Conservation (phyloP, 192 early-diverging fungal genomes). For the Linnemannia zychae region DNA sequence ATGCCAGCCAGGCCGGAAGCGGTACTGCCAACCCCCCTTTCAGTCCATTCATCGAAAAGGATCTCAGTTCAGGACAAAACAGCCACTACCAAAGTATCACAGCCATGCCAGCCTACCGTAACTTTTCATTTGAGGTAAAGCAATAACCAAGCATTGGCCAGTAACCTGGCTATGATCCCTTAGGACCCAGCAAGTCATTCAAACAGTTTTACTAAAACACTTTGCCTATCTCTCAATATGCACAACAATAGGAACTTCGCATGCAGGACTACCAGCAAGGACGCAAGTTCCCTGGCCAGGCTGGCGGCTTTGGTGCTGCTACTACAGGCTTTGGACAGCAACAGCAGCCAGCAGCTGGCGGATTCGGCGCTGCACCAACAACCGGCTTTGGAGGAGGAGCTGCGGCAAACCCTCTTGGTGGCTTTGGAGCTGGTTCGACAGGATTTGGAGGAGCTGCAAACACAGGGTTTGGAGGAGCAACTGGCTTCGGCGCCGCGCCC, state of each 20-base stretch:
- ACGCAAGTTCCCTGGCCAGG: slow-evolving; percentile 69
- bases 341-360: slow-evolving; percentile 6
- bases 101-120: slow-evolving; percentile 89
- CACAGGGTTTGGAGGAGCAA: slow-evolving; percentile 43
- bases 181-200: not conserved
- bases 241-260: slow-evolving; percentile 76
- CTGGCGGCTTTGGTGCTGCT: slow-evolving; percentile 50
- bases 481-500: slow-evolving; percentile 54
- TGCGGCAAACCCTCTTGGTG: slow-evolving; percentile 30
- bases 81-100: slow-evolving; percentile 79
- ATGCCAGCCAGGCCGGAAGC: slow-evolving; percentile 24
- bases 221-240: not conserved
- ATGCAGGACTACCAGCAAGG: slow-evolving; percentile 89
- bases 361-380: slow-evolving; percentile 14
- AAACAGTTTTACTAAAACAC: not conserved
- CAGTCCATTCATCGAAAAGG: slow-evolving; percentile 63
- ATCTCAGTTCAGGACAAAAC: slow-evolving; percentile 64
- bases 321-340: slow-evolving; percentile 51
- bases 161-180: not conserved
- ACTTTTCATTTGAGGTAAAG: slow-evolving; percentile 84
- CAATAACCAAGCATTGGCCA: not conserved
- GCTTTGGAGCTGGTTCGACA: slow-evolving; percentile 26
- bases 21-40: slow-evolving; percentile 72
- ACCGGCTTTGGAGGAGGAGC: slow-evolving; percentile 44
- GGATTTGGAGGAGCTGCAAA: slow-evolving; percentile 49